Conservation (phyloP, 2,329 filamentous ascomycete species). For the Fusarium subglutinans region DNA sequence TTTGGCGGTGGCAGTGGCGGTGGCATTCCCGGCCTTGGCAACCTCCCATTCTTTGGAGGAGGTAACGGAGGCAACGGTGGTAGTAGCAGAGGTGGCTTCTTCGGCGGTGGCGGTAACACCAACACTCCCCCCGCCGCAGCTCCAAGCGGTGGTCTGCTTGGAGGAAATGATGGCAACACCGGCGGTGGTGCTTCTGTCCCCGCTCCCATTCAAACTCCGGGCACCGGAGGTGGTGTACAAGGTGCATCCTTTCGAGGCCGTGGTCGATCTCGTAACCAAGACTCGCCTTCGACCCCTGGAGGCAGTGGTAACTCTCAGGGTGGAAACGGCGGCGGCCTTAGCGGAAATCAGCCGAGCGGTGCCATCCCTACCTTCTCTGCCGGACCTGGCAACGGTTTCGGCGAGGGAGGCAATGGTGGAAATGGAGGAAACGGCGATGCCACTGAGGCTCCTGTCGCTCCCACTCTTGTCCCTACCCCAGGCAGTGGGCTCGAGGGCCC, state of each 20-base stretch:
- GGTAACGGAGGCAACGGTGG: neutral
- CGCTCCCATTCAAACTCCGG: neutral
- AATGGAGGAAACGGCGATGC: neutral
- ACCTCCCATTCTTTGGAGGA: constrained; percentile 9
- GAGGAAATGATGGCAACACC: neutral
- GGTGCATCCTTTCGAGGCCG: neutral
- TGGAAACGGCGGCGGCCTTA: neutral
- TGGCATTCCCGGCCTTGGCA: neutral
- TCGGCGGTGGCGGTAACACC: neutral
- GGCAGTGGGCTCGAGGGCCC: constrained; percentile 19
- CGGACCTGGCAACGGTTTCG: neutral
- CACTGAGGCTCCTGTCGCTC: constrained; percentile 11
- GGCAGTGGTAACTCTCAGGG: neutral
- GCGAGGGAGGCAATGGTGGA: neutral
- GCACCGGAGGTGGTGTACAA: neutral
- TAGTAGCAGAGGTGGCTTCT: neutral
- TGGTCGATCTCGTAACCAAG: neutral
- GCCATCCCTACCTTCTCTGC: neutral
- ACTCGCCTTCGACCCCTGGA: neutral
- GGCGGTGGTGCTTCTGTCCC: neutral
- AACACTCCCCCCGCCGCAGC: neutral
- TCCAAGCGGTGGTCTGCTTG: constrained; percentile 4
- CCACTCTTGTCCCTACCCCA: constrained; percentile 20
- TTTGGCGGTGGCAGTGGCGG: neutral
- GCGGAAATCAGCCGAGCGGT: neutral